phyloP scores from a whole-genome alignment of 2,329 filamentous ascomycete genomes.

The Neocucurbitaria cava region DNA sequence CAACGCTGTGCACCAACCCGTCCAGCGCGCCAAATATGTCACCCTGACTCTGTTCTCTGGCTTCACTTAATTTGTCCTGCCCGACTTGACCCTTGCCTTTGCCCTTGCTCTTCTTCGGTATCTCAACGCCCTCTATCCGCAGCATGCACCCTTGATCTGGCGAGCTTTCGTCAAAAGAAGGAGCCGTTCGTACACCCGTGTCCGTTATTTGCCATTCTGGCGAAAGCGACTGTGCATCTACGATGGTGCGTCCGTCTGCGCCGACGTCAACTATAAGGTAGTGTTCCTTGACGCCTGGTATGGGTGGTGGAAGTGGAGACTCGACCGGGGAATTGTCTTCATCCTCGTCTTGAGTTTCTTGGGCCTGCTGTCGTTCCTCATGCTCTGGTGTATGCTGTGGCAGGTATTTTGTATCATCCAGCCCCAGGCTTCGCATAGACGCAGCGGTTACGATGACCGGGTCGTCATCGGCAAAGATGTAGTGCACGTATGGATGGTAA shows the following conservation, averaged over 20 bases:
- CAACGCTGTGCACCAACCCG: constrained; percentile 45
- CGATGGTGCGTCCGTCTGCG: constrained; percentile 60
- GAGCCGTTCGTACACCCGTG: constrained; percentile 63
- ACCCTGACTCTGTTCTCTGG: constrained; percentile 39
- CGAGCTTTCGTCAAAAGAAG: constrained; percentile 64
- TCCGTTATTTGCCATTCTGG: constrained; percentile 73
- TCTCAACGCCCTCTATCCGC: constrained; percentile 63
- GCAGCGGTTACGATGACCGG: constrained; percentile 75
- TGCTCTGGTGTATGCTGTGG: constrained; percentile 33
- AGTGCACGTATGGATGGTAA: constrained; percentile 85
- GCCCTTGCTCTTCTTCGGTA: constrained; percentile 39
- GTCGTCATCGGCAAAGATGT: constrained; percentile 93
- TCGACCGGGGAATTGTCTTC: constrained; percentile 35
- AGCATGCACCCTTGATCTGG: constrained; percentile 63
- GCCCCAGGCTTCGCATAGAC: constrained; percentile 62
- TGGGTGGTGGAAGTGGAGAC: constrained; percentile 55
- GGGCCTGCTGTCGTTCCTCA: constrained; percentile 19
- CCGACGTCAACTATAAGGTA: constrained; percentile 64
- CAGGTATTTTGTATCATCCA: constrained; percentile 51
- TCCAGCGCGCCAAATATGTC: constrained; percentile 47
- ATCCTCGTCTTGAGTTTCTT: constrained; percentile 31
- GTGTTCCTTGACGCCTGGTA: constrained; percentile 59
- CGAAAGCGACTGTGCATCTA: constrained; percentile 74
- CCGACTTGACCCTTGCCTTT: constrained; percentile 39
- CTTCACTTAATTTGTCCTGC: constrained; percentile 37